These are phyloP conservation scores for Jaenimonas drosophilae DNA, from an alignment of 208 protist species.

Conservation along the genomic window DNA sequence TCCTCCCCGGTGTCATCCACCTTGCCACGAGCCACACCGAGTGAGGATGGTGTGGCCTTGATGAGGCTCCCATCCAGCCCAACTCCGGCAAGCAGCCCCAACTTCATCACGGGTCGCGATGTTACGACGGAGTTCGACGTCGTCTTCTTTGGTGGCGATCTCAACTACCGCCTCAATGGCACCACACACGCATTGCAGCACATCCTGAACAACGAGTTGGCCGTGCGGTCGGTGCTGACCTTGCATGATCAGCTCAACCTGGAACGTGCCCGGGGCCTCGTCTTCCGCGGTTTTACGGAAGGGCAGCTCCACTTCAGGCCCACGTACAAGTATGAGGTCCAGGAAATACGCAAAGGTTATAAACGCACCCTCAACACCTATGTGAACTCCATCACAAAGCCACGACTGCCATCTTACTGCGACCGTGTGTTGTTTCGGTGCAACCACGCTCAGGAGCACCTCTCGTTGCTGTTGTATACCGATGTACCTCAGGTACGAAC, in stretches of 20 bases:
- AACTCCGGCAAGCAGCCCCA: not conserved
- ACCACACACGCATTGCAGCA: constrained; percentile 65
- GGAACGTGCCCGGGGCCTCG: constrained; percentile 58
- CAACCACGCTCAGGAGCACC: constrained; percentile 12
- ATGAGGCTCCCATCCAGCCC: no score
- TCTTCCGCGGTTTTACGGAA: constrained; percentile 85
- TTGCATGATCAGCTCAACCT: constrained; percentile 88
- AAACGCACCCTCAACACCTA: constrained; percentile 39
- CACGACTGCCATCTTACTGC: constrained; percentile 77
- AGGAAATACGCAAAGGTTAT: constrained; percentile 14
- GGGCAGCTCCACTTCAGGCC: constrained; percentile 82
- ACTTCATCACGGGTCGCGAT: constrained; percentile 20
- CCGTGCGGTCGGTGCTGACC: constrained; percentile 66
- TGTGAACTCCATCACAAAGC: constrained; percentile 35
- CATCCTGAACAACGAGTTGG: constrained; percentile 45
- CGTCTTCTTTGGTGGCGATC: constrained; percentile 90
- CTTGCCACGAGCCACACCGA: no score
- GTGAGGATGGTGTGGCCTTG: no score
- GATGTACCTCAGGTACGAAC: constrained; percentile 67
- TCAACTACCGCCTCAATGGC: constrained; percentile 95
- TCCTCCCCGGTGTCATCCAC: not conserved
- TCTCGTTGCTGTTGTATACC: constrained; percentile 66
- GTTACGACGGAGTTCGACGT: constrained; percentile 88
- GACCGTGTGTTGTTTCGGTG: constrained; percentile 63
- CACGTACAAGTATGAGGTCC: constrained; percentile 94